Evolutionary conservation across 371 early-diverging fungal species (phyloP), one percentile per base, ranked within the genome.

Genomic region (Actinomortierella wolfii): DNA sequence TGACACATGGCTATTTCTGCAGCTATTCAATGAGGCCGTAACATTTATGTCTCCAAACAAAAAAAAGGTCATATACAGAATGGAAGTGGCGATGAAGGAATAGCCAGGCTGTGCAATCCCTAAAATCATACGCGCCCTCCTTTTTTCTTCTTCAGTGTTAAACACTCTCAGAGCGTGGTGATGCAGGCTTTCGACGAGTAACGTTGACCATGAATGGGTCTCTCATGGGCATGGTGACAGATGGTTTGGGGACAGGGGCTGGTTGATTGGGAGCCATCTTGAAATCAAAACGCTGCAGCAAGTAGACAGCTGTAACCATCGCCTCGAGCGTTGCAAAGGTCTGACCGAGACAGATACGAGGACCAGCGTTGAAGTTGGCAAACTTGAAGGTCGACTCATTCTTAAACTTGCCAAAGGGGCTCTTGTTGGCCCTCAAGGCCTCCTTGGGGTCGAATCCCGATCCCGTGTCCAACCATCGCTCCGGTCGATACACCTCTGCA

Each of bases 251-350:
- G 1, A 50, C 34, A 0, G 56, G 51, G 5, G 66, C 47, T 6
- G 53, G 28, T 48, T 81, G 81, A 28, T 67, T 76, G 18, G 83
- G 81, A 9, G 62, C 61, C n/a, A 78, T 56, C 14, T 52, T 34
- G 54, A 83, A 79, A 15, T 66, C 34, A 65, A 79, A 83, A 1
- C 67, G 51, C 51, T 79, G 80, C 8, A 83, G 40, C 47, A 83
- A 46, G 64, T 78, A 64, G 25, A 67, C 67, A 17, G 82, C 76
- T 17, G 83, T 82, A 21, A 82, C 79, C 29, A 85, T 41, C 0
- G 81, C 78, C 57, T 83, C 85, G 24, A 85, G 58, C 5, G 81
- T 85, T 0, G 83, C 85, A 26, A 85, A 74, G 23, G 79, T 73
- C 70, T 85, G 83, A 42, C 54, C 54, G 11, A 73, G 45, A 40